phyloP scores from a whole-genome alignment of 2,329 filamentous ascomycete genomes.

The Ceratocystis huliohia region DNA sequence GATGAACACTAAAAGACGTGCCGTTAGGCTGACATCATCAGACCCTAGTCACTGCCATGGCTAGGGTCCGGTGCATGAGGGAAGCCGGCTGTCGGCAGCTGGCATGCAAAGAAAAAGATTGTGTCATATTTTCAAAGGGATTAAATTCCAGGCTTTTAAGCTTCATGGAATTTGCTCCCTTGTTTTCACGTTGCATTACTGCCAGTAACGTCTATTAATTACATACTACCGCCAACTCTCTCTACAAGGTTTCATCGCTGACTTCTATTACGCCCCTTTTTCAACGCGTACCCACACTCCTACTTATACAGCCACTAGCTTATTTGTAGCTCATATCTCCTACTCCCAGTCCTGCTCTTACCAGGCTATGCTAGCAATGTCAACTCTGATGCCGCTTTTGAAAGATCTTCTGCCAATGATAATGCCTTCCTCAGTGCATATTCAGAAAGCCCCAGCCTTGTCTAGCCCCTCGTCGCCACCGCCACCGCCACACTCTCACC shows the following conservation, averaged over 20 bases:
- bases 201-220: neutral
- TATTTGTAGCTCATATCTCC: too few species aligned
- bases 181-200: conserved; percentile 2
- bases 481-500: conserved; percentile 28
- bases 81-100: neutral
- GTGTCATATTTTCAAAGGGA: neutral
- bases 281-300: too few species aligned
- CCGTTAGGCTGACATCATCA: neutral
- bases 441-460: conserved; percentile 32
- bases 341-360: neutral
- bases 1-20: too few species aligned
- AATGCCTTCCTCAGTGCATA: conserved; percentile 43
- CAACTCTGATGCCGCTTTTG: conserved; percentile 42
- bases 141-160: neutral
- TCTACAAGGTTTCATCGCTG: too few species aligned
- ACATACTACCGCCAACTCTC: neutral
- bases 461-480: conserved; percentile 25
- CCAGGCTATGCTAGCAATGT: conserved; percentile 38
- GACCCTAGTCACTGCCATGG: neutral
- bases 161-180: conserved; percentile 13
- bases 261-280: too few species aligned
- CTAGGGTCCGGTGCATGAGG: neutral
- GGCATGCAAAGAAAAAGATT: neutral
- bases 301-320: too few species aligned
- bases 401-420: conserved; percentile 49